These are phyloP conservation scores for Penicillium psychrofluorescens DNA, from an alignment of 495 filamentous ascomycete species.

Conservation along the genomic window DNA sequence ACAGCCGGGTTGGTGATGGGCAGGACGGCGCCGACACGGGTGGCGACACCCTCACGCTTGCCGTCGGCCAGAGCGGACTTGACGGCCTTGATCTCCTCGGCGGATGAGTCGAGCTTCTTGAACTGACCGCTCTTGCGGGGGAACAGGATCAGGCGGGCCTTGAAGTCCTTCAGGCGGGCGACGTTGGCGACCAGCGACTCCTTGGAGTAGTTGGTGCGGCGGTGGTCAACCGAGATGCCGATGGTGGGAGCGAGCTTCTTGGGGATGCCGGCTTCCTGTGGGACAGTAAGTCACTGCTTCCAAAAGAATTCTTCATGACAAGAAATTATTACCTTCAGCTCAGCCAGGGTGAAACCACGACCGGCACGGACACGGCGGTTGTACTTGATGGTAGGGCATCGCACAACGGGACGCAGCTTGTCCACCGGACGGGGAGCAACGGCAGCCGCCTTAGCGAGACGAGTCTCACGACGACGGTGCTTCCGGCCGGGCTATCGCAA, in stretches of 20 bases:
- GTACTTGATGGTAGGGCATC: conserved; percentile 94
- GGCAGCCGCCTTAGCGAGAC: conserved; percentile 83
- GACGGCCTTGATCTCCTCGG: conserved; percentile 73
- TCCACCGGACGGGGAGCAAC: conserved; percentile 95
- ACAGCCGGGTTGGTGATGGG: conserved; percentile 62
- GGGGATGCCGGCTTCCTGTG: conserved; percentile 88
- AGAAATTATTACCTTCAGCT: conserved; percentile 78
- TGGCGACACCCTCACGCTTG: conserved; percentile 49
- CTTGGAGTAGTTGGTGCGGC: conserved; percentile 92
- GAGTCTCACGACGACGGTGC: conserved; percentile 79
- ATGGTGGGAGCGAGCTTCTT: conserved; percentile 89
- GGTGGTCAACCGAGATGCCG: conserved; percentile 93
- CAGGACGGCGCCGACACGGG: conserved; percentile 48
- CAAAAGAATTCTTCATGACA: no score
- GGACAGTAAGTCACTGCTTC: no score
- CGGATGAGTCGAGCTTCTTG: conserved; percentile 83
- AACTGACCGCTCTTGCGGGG: conserved; percentile 87
- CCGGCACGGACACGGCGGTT: conserved; percentile 96
- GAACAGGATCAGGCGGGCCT: conserved; percentile 90
- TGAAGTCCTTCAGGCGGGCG: conserved; percentile 92
- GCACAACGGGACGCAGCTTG: conserved; percentile 90
- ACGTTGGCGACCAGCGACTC: conserved; percentile 92
- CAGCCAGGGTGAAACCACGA: conserved; percentile 91
- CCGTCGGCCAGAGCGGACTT: conserved; percentile 47
- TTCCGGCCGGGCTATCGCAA: conserved; percentile 78